Evolutionary conservation across 257 asterid species (phyloP).

Genomic region (Nicotiana noctiflora): DNA sequence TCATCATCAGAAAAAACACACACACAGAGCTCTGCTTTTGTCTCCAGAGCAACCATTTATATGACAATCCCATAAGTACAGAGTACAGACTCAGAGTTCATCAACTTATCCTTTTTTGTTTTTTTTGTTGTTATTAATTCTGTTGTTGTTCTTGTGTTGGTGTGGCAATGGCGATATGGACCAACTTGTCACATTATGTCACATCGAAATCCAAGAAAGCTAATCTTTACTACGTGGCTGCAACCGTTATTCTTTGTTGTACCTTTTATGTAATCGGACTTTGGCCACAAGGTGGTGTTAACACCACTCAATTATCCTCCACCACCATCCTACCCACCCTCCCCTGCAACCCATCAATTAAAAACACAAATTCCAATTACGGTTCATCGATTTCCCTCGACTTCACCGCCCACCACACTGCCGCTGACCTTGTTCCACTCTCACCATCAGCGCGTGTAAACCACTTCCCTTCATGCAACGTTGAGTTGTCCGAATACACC

Average conservation of each 20-base stretch:
- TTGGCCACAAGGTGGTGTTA: slow-evolving; percentile 60
- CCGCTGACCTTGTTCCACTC: slow-evolving; percentile 36
- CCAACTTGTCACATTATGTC: slow-evolving; percentile 37
- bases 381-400: slow-evolving; percentile 28
- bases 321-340: slow-evolving; percentile 26
- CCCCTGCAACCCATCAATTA: slow-evolving; percentile 32
- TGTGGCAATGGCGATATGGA: slow-evolving; percentile 50
- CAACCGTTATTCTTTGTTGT: slow-evolving; percentile 56
- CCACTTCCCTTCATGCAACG: slow-evolving; percentile 51
- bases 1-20: not conserved
- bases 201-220: slow-evolving; percentile 49
- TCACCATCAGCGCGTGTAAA: slow-evolving; percentile 38
- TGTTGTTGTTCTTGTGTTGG: not conserved
- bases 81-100: not conserved
- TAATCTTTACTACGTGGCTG: slow-evolving; percentile 43
- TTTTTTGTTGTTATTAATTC: not conserved
- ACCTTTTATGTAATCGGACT: slow-evolving; percentile 61
- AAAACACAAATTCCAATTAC: not conserved
- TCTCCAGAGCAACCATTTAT: too few species aligned
- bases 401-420: slow-evolving; percentile 62
- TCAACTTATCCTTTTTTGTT: not conserved
- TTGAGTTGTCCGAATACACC: slow-evolving; percentile 64
- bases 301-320: slow-evolving; percentile 18
- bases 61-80: not conserved
- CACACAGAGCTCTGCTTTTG: not conserved